Evolutionary conservation across 176 grass and related monocot genomes (phyloP).

Genomic region (Aegilops speltoides): DNA sequence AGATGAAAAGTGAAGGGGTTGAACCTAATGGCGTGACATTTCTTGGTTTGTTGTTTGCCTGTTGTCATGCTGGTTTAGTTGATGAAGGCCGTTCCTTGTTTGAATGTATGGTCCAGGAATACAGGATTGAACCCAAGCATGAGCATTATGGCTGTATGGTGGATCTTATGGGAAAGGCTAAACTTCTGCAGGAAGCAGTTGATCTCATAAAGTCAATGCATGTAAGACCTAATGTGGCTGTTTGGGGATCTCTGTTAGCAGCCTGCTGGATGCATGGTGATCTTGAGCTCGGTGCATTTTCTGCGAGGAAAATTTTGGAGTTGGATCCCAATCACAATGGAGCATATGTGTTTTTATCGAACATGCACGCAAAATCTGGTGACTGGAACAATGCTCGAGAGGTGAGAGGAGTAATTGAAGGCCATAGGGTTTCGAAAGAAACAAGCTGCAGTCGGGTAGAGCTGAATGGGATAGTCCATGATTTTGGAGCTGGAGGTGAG

Average conservation of each 20-base stretch:
- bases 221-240: slow-evolving; percentile 55
- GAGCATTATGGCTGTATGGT: slow-evolving; percentile 93
- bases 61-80: slow-evolving; percentile 81
- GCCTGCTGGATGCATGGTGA: slow-evolving; percentile 73
- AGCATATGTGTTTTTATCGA: slow-evolving; percentile 68
- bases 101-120: slow-evolving; percentile 55
- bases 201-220: slow-evolving; percentile 76
- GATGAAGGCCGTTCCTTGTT: slow-evolving; percentile 69
- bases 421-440: slow-evolving; percentile 59
- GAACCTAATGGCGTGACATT: slow-evolving; percentile 85
- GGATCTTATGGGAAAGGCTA: slow-evolving; percentile 74
- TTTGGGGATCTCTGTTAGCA: slow-evolving; percentile 79
- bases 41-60: slow-evolving; percentile 73
- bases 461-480: slow-evolving; percentile 41
- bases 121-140: slow-evolving; percentile 60
- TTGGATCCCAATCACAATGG: slow-evolving; percentile 68
- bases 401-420: slow-evolving; percentile 57
- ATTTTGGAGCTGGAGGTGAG: slow-evolving; percentile 42
- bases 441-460: slow-evolving; percentile 74
- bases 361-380: slow-evolving; percentile 70
- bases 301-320: slow-evolving; percentile 68
- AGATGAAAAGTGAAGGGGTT: slow-evolving; percentile 62
- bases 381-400: slow-evolving; percentile 55
- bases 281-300: slow-evolving; percentile 53
- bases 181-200: slow-evolving; percentile 66